Evolutionary conservation across 345 rosid genomes (phyloP).

Genomic region (Linum usitatissimum): DNA sequence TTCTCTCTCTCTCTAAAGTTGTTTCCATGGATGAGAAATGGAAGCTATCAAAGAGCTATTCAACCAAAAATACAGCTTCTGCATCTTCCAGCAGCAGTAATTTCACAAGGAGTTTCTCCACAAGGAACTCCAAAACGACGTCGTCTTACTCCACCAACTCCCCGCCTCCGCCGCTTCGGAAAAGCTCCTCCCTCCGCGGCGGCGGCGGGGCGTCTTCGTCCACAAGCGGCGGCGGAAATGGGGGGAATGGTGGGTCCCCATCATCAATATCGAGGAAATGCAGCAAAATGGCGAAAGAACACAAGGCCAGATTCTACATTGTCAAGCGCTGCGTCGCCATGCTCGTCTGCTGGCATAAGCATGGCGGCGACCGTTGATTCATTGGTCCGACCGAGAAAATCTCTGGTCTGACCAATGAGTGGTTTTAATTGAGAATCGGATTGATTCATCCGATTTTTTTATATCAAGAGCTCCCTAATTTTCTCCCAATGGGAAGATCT

Average conservation of each 20-base stretch:
- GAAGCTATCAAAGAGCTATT: neutral
- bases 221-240: slow-evolving; percentile 19
- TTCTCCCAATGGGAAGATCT: too few species aligned
- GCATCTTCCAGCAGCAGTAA: neutral
- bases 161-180: neutral
- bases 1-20: too few species aligned
- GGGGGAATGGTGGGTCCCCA: slow-evolving; percentile 28
- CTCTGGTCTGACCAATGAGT: too few species aligned
- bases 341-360: slow-evolving; percentile 55
- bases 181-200: neutral
- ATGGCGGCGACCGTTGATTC: slow-evolving; percentile 16
- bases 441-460: too few species aligned
- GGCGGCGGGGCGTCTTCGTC: neutral
- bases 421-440: too few species aligned
- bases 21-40: neutral
- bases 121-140: neutral
- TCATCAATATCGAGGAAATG: slow-evolving; percentile 27
- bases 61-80: neutral
- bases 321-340: slow-evolving; percentile 46
- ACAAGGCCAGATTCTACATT: slow-evolving; percentile 50
- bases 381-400: too few species aligned
- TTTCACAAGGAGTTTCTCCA: neutral
- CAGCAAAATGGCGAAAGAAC: slow-evolving; percentile 40
- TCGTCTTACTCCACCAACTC: neutral
- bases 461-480: too few species aligned